Percentiles rank a stretch among this genome's conserved stretches.
Conservation (phyloP, 208 protist species). For the Zelonia costaricensis region DNA sequence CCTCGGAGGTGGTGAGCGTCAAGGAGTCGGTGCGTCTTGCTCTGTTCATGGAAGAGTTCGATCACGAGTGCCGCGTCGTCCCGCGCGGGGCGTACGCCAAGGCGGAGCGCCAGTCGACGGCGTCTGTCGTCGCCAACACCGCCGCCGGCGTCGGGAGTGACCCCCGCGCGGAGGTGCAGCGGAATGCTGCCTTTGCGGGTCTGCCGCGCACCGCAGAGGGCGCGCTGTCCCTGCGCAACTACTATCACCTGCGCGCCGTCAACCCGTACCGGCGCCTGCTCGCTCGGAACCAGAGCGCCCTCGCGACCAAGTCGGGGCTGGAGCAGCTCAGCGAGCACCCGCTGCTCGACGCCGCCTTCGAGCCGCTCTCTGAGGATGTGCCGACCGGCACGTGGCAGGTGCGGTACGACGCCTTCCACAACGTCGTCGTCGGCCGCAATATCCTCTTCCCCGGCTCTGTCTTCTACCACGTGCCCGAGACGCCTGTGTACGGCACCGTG, state of each 20-base stretch:
- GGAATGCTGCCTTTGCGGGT: conserved; percentile 61
- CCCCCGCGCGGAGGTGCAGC: conserved; percentile 25
- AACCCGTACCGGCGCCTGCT: conserved; percentile 76
- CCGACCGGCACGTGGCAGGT: conserved; percentile 74
- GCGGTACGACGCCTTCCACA: conserved; percentile 64
- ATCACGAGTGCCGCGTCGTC: conserved; percentile 81
- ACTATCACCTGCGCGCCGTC: conserved; percentile 77
- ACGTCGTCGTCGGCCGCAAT: conserved; percentile 72
- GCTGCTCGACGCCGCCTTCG: conserved; percentile 68
- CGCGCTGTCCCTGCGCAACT: conserved; percentile 72
- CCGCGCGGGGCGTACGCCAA: conserved; percentile 80
- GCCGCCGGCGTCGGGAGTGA: background rate
- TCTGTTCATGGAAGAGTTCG: conserved; percentile 80
- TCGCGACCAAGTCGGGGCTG: conserved; percentile 54
- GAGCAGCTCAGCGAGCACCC: conserved; percentile 64
- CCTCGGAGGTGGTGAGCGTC: conserved; percentile 15
- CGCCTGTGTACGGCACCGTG: conserved; percentile 64
- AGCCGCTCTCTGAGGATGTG: conserved; percentile 73
- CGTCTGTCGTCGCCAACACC: conserved; percentile 1
- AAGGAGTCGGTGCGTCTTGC: conserved; percentile 84
- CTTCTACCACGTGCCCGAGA: conserved; percentile 86
- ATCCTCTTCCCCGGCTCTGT: conserved; percentile 67
- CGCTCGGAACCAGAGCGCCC: conserved; percentile 32
- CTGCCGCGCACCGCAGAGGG: conserved; percentile 41
- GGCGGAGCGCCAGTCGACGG: conserved; percentile 38